These are phyloP conservation scores for Mucor racemosus DNA, from an alignment of 371 early-diverging fungal species.

Conservation along the genomic window DNA sequence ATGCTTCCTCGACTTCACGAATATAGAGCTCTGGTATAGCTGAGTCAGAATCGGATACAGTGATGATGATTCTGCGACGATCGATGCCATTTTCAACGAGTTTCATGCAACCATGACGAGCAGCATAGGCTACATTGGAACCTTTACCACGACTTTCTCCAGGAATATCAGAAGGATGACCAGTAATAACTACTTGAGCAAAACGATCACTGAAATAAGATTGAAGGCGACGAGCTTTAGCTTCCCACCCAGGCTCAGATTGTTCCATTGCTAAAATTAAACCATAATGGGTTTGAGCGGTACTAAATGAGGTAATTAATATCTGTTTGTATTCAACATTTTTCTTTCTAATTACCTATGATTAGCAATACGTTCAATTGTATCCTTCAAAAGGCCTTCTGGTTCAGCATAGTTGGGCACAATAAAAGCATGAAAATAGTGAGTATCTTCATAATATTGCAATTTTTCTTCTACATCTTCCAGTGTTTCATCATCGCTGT, in stretches of 20 bases:
- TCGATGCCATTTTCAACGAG: constrained; percentile 38
- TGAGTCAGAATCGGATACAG: constrained; percentile 57
- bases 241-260: constrained; percentile 58
- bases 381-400: constrained; percentile 46
- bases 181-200: constrained; percentile 57
- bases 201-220: constrained; percentile 52
- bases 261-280: constrained; percentile 79
- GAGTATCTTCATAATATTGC: constrained; percentile 31
- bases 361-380: constrained; percentile 41
- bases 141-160: constrained; percentile 80
- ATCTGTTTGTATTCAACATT: neutral
- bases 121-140: constrained; percentile 76
- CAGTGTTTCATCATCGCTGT: constrained; percentile 27
- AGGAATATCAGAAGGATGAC: constrained; percentile 68
- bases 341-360: constrained; percentile 32
- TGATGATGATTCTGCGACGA: constrained; percentile 61
- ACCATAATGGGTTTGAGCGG: constrained; percentile 44
- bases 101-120: constrained; percentile 40
- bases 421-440: constrained; percentile 56
- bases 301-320: constrained; percentile 19
- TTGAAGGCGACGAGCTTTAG: constrained; percentile 62
- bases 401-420: constrained; percentile 67
- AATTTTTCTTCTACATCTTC: constrained; percentile 26
- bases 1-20: constrained; percentile 45
- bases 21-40: constrained; percentile 51